Percentiles rank a stretch among this genome's conserved stretches.
Conservation (phyloP, 1,284 basidiomycete genomes). For the Nidula niveotomentosa region DNA sequence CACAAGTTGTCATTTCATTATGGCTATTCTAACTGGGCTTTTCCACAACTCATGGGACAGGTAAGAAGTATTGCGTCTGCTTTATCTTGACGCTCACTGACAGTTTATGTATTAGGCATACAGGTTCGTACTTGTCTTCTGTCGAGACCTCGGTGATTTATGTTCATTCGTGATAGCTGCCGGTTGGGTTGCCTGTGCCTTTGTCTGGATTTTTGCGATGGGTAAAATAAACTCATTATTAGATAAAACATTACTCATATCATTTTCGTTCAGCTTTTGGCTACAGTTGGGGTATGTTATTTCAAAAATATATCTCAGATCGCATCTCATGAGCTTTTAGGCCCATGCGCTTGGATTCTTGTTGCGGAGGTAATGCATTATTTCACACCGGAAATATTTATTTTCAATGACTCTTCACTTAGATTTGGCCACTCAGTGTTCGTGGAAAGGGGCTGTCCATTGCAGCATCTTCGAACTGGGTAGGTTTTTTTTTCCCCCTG, state of each 20-base stretch:
- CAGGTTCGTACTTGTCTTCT: not conserved
- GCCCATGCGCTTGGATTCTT: slow-evolving; percentile 66
- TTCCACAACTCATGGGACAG: slow-evolving; percentile 50
- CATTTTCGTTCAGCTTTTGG: slow-evolving; percentile 43
- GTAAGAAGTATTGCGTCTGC: slow-evolving; percentile 26
- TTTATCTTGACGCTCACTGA: no score
- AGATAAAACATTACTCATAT: not conserved
- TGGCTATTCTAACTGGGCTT: slow-evolving; percentile 58
- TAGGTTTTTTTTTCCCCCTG: slow-evolving; percentile 20
- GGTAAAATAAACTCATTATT: slow-evolving; percentile 28
- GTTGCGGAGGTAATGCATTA: slow-evolving; percentile 45
- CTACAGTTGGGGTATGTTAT: slow-evolving; percentile 58
- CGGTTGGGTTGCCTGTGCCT: slow-evolving; percentile 64
- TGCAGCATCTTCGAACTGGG: slow-evolving; percentile 72
- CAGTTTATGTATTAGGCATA: not conserved
- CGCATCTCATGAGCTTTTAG: slow-evolving; percentile 14
- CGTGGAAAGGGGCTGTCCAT: slow-evolving; percentile 72
- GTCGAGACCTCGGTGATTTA: no score
- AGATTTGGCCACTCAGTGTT: slow-evolving; percentile 66
- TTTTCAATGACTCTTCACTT: not conserved
- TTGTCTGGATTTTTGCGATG: slow-evolving; percentile 70
- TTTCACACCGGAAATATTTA: not conserved
- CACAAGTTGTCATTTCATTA: slow-evolving; percentile 60
- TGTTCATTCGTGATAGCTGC: slow-evolving; percentile 32
- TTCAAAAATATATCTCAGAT: not conserved